These are phyloP conservation scores for Alternaria sp. DNA, from an alignment of 2,329 filamentous ascomycete species.

Conservation along the genomic window DNA sequence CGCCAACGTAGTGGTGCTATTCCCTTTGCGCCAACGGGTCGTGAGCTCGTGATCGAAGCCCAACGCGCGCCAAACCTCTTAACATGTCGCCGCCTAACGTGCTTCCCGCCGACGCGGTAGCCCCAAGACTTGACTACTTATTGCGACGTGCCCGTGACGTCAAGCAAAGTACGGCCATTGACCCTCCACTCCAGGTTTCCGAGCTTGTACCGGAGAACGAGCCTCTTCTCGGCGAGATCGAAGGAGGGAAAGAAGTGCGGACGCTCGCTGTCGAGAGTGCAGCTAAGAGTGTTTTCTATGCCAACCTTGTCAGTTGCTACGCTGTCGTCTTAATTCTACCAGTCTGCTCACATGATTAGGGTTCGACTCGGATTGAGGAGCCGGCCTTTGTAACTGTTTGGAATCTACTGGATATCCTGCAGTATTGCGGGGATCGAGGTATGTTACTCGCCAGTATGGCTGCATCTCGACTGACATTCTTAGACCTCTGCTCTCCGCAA, in stretches of 20 bases:
- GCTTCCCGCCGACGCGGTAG: constrained; percentile 38
- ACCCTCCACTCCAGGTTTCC: constrained; percentile 55
- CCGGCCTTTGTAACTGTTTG: constrained; percentile 84
- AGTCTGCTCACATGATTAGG: constrained; percentile 58
- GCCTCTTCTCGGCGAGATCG: constrained; percentile 35
- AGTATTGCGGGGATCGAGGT: constrained; percentile 84
- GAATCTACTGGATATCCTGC: constrained; percentile 93
- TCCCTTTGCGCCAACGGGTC: constrained; percentile 1
- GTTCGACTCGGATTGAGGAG: constrained; percentile 77
- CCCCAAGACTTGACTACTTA: constrained; percentile 50
- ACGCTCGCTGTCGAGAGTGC: constrained; percentile 84
- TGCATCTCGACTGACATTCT: constrained; percentile 13
- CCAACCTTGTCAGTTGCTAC: constrained; percentile 71
- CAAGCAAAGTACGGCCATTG: constrained; percentile 54
- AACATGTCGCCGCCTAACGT: constrained; percentile 41
- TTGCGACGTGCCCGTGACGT: constrained; percentile 52
- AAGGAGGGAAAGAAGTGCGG: constrained; percentile 58
- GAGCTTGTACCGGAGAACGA: constrained; percentile 48
- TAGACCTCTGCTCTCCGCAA: constrained; percentile 73
- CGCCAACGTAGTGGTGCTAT: neutral
- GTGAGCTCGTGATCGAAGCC: constrained; percentile 15
- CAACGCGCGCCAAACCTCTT: constrained; percentile 1
- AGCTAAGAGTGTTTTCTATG: constrained; percentile 81
- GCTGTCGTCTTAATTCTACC: no score
- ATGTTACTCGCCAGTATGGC: constrained; percentile 44